Base-by-base conservation (phyloP, 768 basidiomycete species). In the Ephemerocybe angulata region DNA sequence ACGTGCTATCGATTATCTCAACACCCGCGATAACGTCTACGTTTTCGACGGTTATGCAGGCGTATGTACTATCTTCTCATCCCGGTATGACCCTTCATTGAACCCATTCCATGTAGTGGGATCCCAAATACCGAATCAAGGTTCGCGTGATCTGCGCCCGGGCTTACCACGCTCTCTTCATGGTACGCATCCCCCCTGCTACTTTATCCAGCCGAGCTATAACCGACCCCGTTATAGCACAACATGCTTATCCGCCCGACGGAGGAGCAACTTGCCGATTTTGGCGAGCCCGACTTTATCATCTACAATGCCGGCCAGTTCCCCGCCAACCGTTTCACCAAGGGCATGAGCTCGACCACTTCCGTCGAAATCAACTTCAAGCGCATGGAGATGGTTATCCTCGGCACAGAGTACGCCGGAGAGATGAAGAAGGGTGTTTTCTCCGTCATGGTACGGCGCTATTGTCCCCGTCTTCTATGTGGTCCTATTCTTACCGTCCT, bases 381-480 rank as follows among this genome's bases (percentile, higher is more conserved):
- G 81, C 91, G 97, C 37, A 97, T 94, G 93, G 97, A 99, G 74
- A 99, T 99, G 97, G 96, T 99, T 65, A 98, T 99, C 67, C 91
- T 99, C 63, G 96, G 91, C 53, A 96, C 93, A 25, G 94, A 98
- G 69, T 98, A 98, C 67, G 94, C 94, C 28, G 94, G 94, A 49
- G 94, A 99, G 79, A 99, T 99, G 97, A 99, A 99, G 79, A 99
- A 99, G 85, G 97, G 97, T 67, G 92, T 99, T 70, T 99, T 99
- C 79, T 93, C 90, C 41, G 94, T 99, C 63, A 99, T 99, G 96
- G 86, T 86, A 59, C 21, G 76, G 58, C 43, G 35, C 33, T 55
- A n/a, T 24, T 37, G 24, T n/a, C 15, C 19, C 28, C 12, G 22
- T 56, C 21, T 48, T 47, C 38, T 47, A 38, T 21, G 29, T 29